Evolutionary conservation across 148 eudicot genomes (phyloP).

Genomic region (Beta vulgaris): DNA sequence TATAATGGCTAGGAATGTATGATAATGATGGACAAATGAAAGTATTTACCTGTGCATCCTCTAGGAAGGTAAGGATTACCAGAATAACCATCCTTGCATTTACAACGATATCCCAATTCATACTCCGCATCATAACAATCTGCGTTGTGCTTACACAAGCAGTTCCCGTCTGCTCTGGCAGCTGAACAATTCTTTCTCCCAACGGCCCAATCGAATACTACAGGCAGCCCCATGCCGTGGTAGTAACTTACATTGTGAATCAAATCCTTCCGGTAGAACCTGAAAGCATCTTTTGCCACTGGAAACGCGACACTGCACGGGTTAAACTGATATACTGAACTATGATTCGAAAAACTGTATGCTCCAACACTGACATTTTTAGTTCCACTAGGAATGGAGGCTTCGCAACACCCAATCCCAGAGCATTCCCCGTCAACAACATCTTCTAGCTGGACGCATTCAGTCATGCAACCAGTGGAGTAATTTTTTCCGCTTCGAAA

Average conservation of each 20-base stretch:
- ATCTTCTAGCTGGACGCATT: not conserved
- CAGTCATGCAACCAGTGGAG: constrained; percentile 11
- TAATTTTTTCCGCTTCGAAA: not conserved
- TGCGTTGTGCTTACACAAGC: constrained; percentile 20
- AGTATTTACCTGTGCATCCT: constrained; percentile 21
- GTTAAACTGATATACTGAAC: not conserved
- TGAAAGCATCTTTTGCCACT: constrained; percentile 8
- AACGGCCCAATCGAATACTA: constrained; percentile 22
- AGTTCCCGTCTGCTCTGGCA: constrained; percentile 6
- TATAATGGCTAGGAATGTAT: too few species aligned
- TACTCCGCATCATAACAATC: not conserved
- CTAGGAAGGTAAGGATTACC: constrained; percentile 26
- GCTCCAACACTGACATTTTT: not conserved
- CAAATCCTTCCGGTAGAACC: not conserved
- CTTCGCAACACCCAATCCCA: constrained; percentile 18
- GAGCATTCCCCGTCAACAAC: not conserved
- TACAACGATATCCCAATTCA: constrained; percentile 14
- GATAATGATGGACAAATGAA: too few species aligned
- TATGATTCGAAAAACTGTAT: not conserved
- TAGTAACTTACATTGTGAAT: not conserved
- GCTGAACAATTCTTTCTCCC: constrained; percentile 15
- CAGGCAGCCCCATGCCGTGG: not conserved
- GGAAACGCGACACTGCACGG: constrained; percentile 14
- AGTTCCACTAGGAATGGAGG: not conserved
- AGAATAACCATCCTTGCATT: constrained; percentile 12